Percentiles rank a stretch among this genome's conserved stretches.
These are phyloP conservation scores for Erucastrum elatum DNA, from an alignment of 345 rosid species.

Conservation along the genomic window DNA sequence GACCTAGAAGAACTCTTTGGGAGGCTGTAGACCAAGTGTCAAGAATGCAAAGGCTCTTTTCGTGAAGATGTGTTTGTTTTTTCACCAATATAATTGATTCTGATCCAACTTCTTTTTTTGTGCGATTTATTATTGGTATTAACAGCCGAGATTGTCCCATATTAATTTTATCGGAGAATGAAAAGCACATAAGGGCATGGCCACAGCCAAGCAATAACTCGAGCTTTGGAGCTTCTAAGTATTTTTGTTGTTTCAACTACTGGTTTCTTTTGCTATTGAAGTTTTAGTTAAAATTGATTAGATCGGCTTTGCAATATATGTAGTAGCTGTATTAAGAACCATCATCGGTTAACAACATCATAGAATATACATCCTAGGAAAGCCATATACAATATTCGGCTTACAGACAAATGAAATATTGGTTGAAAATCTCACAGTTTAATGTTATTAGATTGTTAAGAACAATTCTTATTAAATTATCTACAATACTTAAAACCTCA, in stretches of 20 bases:
- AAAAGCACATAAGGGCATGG: constrained; percentile 85
- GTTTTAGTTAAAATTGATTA: too few relatives aligned
- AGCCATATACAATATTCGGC: too few relatives aligned
- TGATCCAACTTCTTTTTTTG: background rate
- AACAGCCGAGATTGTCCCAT: constrained; percentile 93
- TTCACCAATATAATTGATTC: background rate
- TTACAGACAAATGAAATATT: too few relatives aligned
- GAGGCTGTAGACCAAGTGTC: constrained; percentile 92
- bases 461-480: too few relatives aligned
- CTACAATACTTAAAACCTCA: too few relatives aligned
- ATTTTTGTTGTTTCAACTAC: background rate
- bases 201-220: constrained; percentile 70
- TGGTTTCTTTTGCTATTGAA: too few relatives aligned
- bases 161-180: constrained; percentile 76
- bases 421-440: too few relatives aligned
- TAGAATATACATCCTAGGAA: too few relatives aligned
- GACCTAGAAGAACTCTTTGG: constrained; percentile 83
- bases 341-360: too few relatives aligned
- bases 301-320: too few relatives aligned
- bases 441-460: too few relatives aligned
- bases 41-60: constrained; percentile 97
- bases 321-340: too few relatives aligned
- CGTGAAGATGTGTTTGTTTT: constrained; percentile 86
- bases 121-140: constrained; percentile 1
- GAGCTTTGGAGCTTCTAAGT: constrained; percentile 81